A percentile compares a stretch with the other conserved stretches of the same genome.
phyloP scores from a whole-genome alignment of 2,329 filamentous ascomycete species.

The Curvularia lunata region DNA sequence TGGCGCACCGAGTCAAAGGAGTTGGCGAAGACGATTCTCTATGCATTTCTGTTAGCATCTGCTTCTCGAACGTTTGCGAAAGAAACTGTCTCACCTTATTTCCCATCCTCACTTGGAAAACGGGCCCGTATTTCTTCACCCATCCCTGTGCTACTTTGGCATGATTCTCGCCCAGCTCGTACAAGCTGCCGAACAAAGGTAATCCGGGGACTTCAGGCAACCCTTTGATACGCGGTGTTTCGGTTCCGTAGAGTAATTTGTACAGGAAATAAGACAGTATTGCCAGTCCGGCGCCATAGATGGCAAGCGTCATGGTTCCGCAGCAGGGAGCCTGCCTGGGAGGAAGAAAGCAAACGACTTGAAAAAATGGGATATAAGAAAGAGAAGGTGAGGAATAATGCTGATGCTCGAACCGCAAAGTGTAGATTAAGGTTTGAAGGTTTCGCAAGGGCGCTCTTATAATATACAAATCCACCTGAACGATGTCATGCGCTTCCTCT shows the following conservation, averaged over 20 bases:
- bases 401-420: too few species aligned
- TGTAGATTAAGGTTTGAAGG: too few species aligned
- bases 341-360: not conserved
- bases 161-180: conserved; percentile 56
- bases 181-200: conserved; percentile 56
- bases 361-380: not conserved
- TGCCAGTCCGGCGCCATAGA: conserved; percentile 52
- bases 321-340: too few species aligned
- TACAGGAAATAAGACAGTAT: conserved; percentile 51
- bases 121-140: conserved; percentile 57
- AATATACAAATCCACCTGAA: too few species aligned
- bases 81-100: conserved; percentile 61
- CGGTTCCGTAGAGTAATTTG: conserved; percentile 54
- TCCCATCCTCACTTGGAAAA: conserved; percentile 64
- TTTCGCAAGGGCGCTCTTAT: too few species aligned
- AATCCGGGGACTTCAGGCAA: conserved; percentile 56
- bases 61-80: not conserved
- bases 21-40: conserved; percentile 79
- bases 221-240: conserved; percentile 57
- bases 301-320: conserved; percentile 46
- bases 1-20: conserved; percentile 75
- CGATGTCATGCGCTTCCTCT: conserved; percentile 1
- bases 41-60: not conserved
- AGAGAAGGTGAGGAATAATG: not conserved
- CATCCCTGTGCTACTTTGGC: conserved; percentile 55